A percentile compares a stretch with the other conserved stretches of the same genome.
Evolutionary conservation across 495 filamentous ascomycete species (phyloP).

Genomic region (Aspergillus saccharolyticus): DNA sequence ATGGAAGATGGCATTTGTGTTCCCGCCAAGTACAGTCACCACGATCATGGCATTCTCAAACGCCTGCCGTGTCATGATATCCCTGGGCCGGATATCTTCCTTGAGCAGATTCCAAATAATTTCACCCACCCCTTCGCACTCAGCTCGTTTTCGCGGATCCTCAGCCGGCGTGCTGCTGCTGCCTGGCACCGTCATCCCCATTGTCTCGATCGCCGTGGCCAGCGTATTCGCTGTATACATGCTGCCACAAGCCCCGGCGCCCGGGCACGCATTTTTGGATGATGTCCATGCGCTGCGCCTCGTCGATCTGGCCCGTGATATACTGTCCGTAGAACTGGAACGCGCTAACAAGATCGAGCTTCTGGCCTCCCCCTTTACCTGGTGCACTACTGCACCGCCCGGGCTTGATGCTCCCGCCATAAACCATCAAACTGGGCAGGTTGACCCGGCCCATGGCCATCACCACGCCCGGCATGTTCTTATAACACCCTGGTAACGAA

Average conservation of each 20-base stretch:
- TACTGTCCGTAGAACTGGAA: slow-evolving; percentile 98
- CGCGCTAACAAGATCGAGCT: slow-evolving; percentile 90
- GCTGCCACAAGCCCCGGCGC: slow-evolving; percentile 87
- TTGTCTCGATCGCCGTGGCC: slow-evolving; percentile 87
- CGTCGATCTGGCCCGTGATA: slow-evolving; percentile 82
- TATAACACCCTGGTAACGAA: slow-evolving; percentile 97
- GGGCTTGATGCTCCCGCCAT: slow-evolving; percentile 90
- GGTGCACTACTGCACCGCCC: too few relatives aligned
- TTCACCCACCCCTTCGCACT: slow-evolving; percentile 77
- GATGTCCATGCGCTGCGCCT: slow-evolving; percentile 88
- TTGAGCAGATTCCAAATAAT: slow-evolving; percentile 80
- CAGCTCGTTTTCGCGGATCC: slow-evolving; percentile 73
- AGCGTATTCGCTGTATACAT: slow-evolving; percentile 99
- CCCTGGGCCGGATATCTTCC: slow-evolving; percentile 80
- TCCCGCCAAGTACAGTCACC: slow-evolving; percentile 88
- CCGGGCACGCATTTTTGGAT: slow-evolving; percentile 90
- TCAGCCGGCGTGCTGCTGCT: slow-evolving; percentile 89
- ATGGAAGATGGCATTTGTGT: slow-evolving; percentile 95
- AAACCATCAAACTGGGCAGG: slow-evolving; percentile 91
- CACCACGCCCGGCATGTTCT: slow-evolving; percentile 98
- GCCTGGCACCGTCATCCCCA: slow-evolving; percentile 92
- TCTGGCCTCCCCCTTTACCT: slow-evolving; percentile 64
- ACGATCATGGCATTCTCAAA: slow-evolving; percentile 96
- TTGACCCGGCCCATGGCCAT: slow-evolving; percentile 98
- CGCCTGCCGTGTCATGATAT: slow-evolving; percentile 84